Conservation (phyloP, 345 rosid genomes). For the Salix suchowensis region DNA sequence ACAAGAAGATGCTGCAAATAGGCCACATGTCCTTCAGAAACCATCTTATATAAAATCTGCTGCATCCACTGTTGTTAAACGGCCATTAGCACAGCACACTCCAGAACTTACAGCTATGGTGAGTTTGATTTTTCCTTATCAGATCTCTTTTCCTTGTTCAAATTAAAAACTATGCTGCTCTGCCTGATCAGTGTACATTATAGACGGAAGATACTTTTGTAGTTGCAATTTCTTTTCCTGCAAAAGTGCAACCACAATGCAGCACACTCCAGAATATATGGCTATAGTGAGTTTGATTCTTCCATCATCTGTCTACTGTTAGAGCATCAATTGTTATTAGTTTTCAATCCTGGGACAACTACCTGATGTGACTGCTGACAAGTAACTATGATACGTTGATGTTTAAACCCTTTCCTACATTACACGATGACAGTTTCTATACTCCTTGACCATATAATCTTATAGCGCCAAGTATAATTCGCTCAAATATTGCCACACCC, state of each 20-base stretch:
- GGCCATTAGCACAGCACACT: slow-evolving; percentile 97
- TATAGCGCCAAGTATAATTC: not conserved
- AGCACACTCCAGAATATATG: not conserved
- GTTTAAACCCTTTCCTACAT: too few species aligned
- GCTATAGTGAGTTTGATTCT: not conserved
- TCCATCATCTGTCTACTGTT: not conserved
- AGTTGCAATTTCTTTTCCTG: not conserved
- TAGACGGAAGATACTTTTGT: not conserved
- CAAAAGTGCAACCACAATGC: not conserved
- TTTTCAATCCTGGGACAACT: not conserved
- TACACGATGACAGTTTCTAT: not conserved
- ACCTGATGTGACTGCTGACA: not conserved
- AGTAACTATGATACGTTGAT: not conserved
- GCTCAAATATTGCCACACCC: not conserved
- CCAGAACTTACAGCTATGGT: slow-evolving; percentile 98
- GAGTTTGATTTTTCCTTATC: slow-evolving; percentile 9
- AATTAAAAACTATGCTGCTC: not conserved
- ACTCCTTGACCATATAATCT: not conserved
- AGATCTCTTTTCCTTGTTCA: not conserved
- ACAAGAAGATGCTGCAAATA: slow-evolving; percentile 45
- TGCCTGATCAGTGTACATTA: not conserved
- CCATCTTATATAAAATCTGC: slow-evolving; percentile 97
- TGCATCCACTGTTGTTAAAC: slow-evolving; percentile 93
- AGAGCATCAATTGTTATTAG: not conserved
- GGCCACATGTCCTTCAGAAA: slow-evolving; percentile 60